Evolutionary conservation across 768 basidiomycete species (phyloP).

Genomic region (Phlebiopsis flavidoalba): DNA sequence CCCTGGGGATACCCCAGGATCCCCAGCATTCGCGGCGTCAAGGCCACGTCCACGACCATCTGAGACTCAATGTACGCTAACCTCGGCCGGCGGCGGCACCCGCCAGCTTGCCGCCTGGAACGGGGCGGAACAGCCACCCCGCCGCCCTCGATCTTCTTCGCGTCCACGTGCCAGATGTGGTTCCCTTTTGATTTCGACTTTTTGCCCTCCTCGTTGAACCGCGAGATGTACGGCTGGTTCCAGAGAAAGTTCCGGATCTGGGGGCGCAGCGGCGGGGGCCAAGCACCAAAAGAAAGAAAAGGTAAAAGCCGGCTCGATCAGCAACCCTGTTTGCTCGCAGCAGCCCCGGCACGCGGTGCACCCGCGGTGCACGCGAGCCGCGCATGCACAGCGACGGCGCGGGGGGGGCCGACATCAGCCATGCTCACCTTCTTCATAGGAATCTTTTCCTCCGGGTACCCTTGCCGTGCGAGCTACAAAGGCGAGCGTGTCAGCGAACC

Average conservation of each 20-base stretch:
- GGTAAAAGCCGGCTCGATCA: background rate
- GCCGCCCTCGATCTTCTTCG: conserved; percentile 69
- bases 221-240: conserved; percentile 89
- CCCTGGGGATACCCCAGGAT: too few relatives aligned
- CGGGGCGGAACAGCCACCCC: conserved; percentile 84
- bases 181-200: conserved; percentile 99
- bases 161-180: conserved; percentile 98
- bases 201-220: conserved; percentile 98
- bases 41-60: conserved; percentile 91
- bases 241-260: conserved; percentile 94
- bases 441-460: conserved; percentile 90
- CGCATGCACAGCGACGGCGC: background rate
- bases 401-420: conserved; percentile 2
- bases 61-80: conserved; percentile 78
- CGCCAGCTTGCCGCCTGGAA: conserved; percentile 85
- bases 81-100: conserved; percentile 73
- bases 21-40: conserved; percentile 94
- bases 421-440: conserved; percentile 87
- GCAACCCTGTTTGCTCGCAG: background rate
- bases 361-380: too few relatives aligned
- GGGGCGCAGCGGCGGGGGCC: background rate
- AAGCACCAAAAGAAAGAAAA: conserved; percentile 3
- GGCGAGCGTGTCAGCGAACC: conserved; percentile 1
- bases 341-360: too few relatives aligned
- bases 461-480: conserved; percentile 70